These are phyloP conservation scores for Hypocreales sp. DNA, from an alignment of 2,329 filamentous ascomycete species.

Conservation along the genomic window DNA sequence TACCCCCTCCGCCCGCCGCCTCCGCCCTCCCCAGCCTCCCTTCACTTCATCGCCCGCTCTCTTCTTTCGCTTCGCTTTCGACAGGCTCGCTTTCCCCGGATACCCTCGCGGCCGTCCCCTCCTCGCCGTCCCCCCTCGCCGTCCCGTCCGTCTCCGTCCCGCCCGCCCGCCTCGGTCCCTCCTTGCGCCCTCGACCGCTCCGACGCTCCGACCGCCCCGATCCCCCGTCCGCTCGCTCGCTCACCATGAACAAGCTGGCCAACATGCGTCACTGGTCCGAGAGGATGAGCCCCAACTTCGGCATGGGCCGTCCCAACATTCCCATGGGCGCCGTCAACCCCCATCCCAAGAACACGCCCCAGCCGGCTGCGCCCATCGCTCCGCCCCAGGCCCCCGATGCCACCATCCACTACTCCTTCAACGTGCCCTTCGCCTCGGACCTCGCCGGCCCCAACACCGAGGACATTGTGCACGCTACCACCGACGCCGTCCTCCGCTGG, in stretches of 20 bases:
- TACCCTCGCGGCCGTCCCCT: constrained; percentile 11
- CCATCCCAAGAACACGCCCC: constrained; percentile 39
- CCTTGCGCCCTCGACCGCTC: constrained; percentile 1
- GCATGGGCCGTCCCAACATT: constrained; percentile 46
- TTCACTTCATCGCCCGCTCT: constrained; percentile 2
- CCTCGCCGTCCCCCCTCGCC: neutral
- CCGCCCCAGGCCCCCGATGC: constrained; percentile 59
- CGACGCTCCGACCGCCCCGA: neutral
- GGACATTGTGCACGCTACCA: constrained; percentile 85
- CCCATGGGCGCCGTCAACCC: constrained; percentile 38
- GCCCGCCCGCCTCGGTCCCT: constrained; percentile 2
- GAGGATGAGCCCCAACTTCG: constrained; percentile 53
- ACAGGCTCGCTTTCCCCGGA: constrained; percentile 5
- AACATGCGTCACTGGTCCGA: constrained; percentile 60
- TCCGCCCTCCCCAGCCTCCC: constrained; percentile 6
- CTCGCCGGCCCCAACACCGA: constrained; percentile 85
- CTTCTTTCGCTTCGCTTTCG: constrained; percentile 7
- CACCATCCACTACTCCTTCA: constrained; percentile 87
- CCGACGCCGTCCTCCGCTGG: constrained; percentile 80
- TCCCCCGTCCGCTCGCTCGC: constrained; percentile 4
- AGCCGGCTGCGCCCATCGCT: constrained; percentile 39
- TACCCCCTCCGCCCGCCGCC: too few relatives aligned
- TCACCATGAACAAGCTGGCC: constrained; percentile 54
- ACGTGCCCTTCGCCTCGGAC: constrained; percentile 88
- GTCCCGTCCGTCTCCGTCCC: constrained; percentile 5